These are phyloP conservation scores for Butyriboletus loyo DNA, from an alignment of 768 basidiomycete species.

Conservation along the genomic window DNA sequence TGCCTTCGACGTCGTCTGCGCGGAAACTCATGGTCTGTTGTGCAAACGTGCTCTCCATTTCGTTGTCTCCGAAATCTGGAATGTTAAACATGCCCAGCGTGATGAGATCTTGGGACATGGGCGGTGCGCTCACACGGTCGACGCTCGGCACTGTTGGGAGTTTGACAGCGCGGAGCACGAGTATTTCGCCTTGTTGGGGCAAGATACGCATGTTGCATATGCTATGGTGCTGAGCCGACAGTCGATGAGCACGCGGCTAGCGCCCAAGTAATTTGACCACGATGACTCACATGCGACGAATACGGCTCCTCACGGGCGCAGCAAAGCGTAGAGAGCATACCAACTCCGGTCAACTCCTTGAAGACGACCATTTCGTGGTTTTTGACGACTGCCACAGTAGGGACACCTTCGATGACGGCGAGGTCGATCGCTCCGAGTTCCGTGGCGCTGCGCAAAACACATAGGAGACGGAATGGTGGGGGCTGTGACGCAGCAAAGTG, in stretches of 20 bases:
- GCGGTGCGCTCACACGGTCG: slow-evolving; percentile 13
- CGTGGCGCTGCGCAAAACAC: slow-evolving; percentile 35
- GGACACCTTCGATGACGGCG: slow-evolving; percentile 41
- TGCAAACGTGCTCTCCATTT: slow-evolving; percentile 24
- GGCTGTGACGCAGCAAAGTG: slow-evolving; percentile 33
- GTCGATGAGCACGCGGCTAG: slow-evolving; percentile 5
- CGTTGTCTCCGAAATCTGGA: slow-evolving; percentile 30
- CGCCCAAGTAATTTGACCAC: no score
- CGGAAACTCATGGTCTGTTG: slow-evolving; percentile 30
- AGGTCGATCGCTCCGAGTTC: slow-evolving; percentile 40
- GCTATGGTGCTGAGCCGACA: slow-evolving; percentile 38
- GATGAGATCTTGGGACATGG: slow-evolving; percentile 26
- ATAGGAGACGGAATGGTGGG: slow-evolving; percentile 42
- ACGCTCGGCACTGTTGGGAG: slow-evolving; percentile 6
- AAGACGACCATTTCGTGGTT: slow-evolving; percentile 40
- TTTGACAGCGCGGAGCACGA: slow-evolving; percentile 47
- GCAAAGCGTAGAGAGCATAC: slow-evolving; percentile 36
- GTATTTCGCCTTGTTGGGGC: slow-evolving; percentile 48
- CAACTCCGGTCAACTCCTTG: slow-evolving; percentile 38
- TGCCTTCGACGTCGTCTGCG: slow-evolving; percentile 33
- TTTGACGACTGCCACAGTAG: slow-evolving; percentile 43
- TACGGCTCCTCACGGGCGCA: slow-evolving; percentile 34
- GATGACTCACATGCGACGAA: slow-evolving; percentile 26
- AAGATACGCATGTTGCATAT: slow-evolving; percentile 53
- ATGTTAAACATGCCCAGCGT: slow-evolving; percentile 31